These are phyloP conservation scores for Helenozyma baotianmanensis DNA, from an alignment of 805 yeast species.

Conservation along the genomic window DNA sequence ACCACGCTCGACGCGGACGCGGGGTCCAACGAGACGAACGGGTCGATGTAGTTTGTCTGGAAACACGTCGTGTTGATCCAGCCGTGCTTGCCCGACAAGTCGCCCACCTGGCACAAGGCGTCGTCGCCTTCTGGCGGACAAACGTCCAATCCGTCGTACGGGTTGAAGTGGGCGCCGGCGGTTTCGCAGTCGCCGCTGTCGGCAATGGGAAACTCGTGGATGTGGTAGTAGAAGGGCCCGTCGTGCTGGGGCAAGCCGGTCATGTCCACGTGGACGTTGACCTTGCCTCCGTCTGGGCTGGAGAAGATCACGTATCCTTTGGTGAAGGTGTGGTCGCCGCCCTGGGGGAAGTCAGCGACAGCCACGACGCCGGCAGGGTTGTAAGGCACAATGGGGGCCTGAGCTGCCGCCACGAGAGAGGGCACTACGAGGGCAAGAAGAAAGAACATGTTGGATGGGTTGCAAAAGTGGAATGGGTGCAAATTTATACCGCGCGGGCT, in stretches of 20 bases:
- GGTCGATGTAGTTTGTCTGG: slow-evolving; percentile 59
- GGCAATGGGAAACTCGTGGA: slow-evolving; percentile 58
- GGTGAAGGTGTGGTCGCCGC: slow-evolving; percentile 9
- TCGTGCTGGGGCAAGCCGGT: slow-evolving; percentile 64
- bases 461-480: slow-evolving; percentile 5
- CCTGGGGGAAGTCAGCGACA: slow-evolving; percentile 49
- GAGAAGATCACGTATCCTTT: slow-evolving; percentile 48
- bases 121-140: slow-evolving; percentile 52
- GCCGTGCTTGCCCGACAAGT: slow-evolving; percentile 76
- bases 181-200: slow-evolving; percentile 45
- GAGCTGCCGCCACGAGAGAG: slow-evolving; percentile 22
- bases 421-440: slow-evolving; percentile 2
- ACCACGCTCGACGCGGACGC: slow-evolving; percentile 54
- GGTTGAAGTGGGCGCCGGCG: slow-evolving; percentile 58
- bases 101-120: slow-evolving; percentile 65
- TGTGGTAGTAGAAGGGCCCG: slow-evolving; percentile 68
- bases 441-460: slow-evolving; percentile 1
- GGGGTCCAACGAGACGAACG: slow-evolving; percentile 58
- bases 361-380: slow-evolving; percentile 51
- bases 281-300: slow-evolving; percentile 54
- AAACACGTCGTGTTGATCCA: slow-evolving; percentile 65
- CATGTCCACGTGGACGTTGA: slow-evolving; percentile 64
- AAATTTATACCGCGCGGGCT: not conserved
- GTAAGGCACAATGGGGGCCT: slow-evolving; percentile 48
- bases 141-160: slow-evolving; percentile 49